phyloP scores from a whole-genome alignment of 1,284 basidiomycete species.

The Cystobasidium slooffiae region DNA sequence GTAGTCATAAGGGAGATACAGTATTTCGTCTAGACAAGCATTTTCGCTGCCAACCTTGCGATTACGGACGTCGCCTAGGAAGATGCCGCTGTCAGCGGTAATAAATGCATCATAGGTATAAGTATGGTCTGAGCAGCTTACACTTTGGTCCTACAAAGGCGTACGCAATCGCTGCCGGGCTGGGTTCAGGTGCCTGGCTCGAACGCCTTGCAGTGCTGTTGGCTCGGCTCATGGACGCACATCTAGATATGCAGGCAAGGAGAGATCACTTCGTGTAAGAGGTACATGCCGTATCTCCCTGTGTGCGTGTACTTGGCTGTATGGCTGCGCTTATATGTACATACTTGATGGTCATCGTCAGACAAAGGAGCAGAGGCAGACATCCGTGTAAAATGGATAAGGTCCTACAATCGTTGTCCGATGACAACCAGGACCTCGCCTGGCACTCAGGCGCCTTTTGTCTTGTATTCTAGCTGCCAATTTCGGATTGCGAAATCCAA shows the following conservation, averaged over 20 bases:
- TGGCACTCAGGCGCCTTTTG: no score
- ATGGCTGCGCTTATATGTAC: no score
- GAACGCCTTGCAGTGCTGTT: slow-evolving; percentile 1
- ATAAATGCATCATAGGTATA: not conserved
- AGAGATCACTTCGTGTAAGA: no score
- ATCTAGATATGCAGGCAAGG: not conserved
- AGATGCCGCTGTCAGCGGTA: not conserved
- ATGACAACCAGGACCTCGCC: no score
- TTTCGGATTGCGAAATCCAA: no score
- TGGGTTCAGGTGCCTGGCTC: not conserved
- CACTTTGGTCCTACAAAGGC: not conserved
- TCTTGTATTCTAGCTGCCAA: no score
- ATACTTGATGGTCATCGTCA: no score
- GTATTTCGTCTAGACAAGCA: slow-evolving; percentile 8
- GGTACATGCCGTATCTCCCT: no score
- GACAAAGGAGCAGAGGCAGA: no score
- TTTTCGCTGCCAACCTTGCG: slow-evolving; percentile 12
- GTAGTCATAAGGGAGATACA: slow-evolving; percentile 14
- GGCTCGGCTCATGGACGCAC: slow-evolving; percentile 11
- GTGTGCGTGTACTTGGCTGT: no score
- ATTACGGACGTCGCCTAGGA: not conserved
- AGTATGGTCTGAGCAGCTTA: not conserved
- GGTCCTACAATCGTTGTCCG: no score
- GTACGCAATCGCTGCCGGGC: not conserved
- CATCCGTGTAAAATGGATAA: no score